A percentile compares a stretch with the other conserved stretches of the same genome.
Conservation (phyloP, 140 eudicot genomes). For the Ambrosia hybrid region DNA sequence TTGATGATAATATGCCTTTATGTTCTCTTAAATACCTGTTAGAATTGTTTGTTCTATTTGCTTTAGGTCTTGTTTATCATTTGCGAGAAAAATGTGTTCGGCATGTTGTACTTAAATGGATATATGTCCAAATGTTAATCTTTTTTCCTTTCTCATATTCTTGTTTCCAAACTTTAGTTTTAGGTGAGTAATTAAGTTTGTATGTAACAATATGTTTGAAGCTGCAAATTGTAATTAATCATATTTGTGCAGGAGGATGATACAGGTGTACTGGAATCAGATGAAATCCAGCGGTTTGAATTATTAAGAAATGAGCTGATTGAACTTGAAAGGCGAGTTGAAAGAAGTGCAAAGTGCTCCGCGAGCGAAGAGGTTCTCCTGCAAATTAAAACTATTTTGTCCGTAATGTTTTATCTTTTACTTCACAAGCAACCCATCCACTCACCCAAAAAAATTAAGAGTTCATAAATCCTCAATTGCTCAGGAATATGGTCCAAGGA, state of each 20-base stretch:
- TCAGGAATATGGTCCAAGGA: too few species aligned
- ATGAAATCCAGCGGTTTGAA: conserved; percentile 85
- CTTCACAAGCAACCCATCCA: too few species aligned
- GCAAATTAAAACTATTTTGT: background rate
- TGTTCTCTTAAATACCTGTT: conserved; percentile 8
- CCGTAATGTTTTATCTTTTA: background rate
- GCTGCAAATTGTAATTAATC: conserved; percentile 1
- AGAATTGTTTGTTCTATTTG: background rate
- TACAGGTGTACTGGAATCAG: conserved; percentile 46
- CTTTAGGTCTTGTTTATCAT: background rate
- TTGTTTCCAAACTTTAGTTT: background rate
- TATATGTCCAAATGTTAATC: background rate
- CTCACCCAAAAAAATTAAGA: too few species aligned
- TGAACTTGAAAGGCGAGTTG: conserved; percentile 92
- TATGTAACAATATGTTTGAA: background rate
- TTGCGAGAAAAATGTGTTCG: background rate
- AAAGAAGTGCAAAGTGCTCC: conserved; percentile 58
- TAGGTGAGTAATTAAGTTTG: conserved; percentile 7
- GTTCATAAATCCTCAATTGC: too few species aligned
- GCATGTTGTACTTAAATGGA: background rate
- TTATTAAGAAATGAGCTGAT: conserved; percentile 78
- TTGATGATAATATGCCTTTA: background rate
- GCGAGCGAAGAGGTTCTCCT: conserved; percentile 65
- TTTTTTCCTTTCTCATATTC: background rate
- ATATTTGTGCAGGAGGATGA: conserved; percentile 58